Evolutionary conservation across 352 stramenopile genomes (phyloP).

Genomic region (Phytophthora podocarpi): DNA sequence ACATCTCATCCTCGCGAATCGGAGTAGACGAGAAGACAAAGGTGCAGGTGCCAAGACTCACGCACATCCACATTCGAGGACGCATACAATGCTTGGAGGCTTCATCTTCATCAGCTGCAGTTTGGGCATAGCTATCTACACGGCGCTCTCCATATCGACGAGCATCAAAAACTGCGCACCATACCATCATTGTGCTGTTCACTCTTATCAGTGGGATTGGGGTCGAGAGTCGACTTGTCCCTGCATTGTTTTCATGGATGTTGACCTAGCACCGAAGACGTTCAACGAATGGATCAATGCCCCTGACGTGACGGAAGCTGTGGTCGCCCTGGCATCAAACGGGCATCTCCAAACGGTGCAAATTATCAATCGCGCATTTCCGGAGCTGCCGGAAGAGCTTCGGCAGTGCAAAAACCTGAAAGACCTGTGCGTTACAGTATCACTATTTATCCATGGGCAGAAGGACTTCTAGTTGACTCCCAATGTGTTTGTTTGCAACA

Average conservation of each 20-base stretch:
- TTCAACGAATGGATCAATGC: slow-evolving; percentile 35
- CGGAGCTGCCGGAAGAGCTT: slow-evolving; percentile 31
- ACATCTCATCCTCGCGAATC: slow-evolving; percentile 36
- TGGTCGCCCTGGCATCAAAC: slow-evolving; percentile 22
- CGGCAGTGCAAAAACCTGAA: slow-evolving; percentile 25
- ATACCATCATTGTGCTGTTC: slow-evolving; percentile 42
- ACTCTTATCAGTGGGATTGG: slow-evolving; percentile 49
- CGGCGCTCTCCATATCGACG: slow-evolving; percentile 22
- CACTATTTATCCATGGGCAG: too few relatives aligned
- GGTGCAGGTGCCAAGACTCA: background rate
- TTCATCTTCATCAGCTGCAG: slow-evolving; percentile 50
- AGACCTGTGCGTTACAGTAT: slow-evolving; percentile 38
- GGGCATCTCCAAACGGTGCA: slow-evolving; percentile 35
- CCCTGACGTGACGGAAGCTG: slow-evolving; percentile 24
- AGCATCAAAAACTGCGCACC: slow-evolving; percentile 35
- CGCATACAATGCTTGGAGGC: slow-evolving; percentile 39
- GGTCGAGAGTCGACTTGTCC: background rate
- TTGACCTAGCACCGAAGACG: slow-evolving; percentile 13
- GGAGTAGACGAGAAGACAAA: slow-evolving; percentile 23
- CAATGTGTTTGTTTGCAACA: background rate
- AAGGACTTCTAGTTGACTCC: background rate
- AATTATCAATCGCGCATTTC: slow-evolving; percentile 33
- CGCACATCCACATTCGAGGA: slow-evolving; percentile 24
- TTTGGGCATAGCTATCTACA: slow-evolving; percentile 40
- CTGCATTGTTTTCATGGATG: slow-evolving; percentile 24